Conservation (phyloP, 1,139 yeast genomes). For the Suzukiozyma palmioleophila region DNA sequence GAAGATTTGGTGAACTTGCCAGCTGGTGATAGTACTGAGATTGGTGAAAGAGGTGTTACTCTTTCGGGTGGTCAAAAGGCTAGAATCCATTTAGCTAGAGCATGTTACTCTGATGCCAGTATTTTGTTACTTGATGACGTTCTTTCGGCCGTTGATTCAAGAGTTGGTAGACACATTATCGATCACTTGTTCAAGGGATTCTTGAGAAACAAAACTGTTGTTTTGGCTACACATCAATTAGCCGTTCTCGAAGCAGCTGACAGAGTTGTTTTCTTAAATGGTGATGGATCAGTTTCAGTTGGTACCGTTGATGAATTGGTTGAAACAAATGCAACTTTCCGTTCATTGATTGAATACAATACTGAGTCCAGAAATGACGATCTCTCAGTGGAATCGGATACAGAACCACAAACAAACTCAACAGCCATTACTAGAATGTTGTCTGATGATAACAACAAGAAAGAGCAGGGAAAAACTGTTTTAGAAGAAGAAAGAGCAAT, state of each 20-base stretch:
- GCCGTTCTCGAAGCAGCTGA: constrained; percentile 31
- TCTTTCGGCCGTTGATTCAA: constrained; percentile 39
- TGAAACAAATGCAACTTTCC: constrained; percentile 21
- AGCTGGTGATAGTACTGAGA: constrained; percentile 36
- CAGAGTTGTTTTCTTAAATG: constrained; percentile 27
- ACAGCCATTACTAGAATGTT: not conserved
- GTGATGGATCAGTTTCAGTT: constrained; percentile 31
- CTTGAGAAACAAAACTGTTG: constrained; percentile 24
- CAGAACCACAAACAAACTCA: not conserved
- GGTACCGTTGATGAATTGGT: constrained; percentile 28
- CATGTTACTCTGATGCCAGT: constrained; percentile 32
- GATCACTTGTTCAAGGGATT: constrained; percentile 29
- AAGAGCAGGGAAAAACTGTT: constrained; percentile 23
- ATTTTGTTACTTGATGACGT: constrained; percentile 38
- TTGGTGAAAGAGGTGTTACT: constrained; percentile 42
- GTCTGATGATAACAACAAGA: constrained; percentile 6
- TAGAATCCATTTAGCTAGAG: constrained; percentile 39
- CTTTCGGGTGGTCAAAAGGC: constrained; percentile 44
- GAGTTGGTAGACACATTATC: constrained; percentile 37
- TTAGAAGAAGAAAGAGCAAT: constrained; percentile 37
- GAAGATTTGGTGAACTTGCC: constrained; percentile 33
- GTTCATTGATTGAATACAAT: constrained; percentile 24
- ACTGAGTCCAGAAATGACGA: constrained; percentile 12
- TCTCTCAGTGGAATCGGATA: constrained; percentile 1
- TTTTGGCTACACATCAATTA: constrained; percentile 39